phyloP scores from a whole-genome alignment of 2,329 filamentous ascomycete species.

The Botryotinia convoluta region DNA sequence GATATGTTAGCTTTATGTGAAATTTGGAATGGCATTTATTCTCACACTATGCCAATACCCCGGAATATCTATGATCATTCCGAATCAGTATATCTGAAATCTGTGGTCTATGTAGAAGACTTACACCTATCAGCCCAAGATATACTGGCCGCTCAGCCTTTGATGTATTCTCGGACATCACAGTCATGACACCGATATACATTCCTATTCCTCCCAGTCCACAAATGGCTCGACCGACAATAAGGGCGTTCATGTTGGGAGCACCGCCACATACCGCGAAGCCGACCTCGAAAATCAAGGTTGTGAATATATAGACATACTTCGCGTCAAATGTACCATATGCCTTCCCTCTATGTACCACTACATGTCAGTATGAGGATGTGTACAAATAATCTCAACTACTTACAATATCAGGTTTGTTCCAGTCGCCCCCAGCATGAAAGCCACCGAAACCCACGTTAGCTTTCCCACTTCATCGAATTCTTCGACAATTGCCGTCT shows the following conservation, averaged over 20 bases:
- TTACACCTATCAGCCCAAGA: not conserved
- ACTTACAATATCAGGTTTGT: not conserved
- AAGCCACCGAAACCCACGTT: conserved; percentile 42
- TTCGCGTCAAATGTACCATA: conserved; percentile 33
- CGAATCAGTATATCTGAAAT: not conserved
- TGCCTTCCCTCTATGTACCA: conserved; percentile 25
- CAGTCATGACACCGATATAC: conserved; percentile 41
- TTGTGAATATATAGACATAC: conserved; percentile 25
- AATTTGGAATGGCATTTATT: not conserved
- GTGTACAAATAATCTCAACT: not conserved
- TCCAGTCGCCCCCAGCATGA: conserved; percentile 39
- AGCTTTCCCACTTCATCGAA: conserved; percentile 41
- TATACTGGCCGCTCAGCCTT: conserved; percentile 34
- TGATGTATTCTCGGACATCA: conserved; percentile 39
- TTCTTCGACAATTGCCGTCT: conserved; percentile 40
- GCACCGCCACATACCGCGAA: conserved; percentile 35
- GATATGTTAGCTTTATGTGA: not conserved
- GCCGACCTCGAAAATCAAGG: conserved; percentile 30
- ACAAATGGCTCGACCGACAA: conserved; percentile 44
- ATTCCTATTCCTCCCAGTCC: conserved; percentile 41
- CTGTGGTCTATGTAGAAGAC: too few relatives aligned
- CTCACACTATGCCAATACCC: conserved; percentile 3
- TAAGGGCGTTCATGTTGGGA: conserved; percentile 42
- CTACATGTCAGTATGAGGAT: not conserved
- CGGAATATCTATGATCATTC: not conserved